Conservation (phyloP, 805 yeast genomes). For the Saturnispora sanitii region DNA sequence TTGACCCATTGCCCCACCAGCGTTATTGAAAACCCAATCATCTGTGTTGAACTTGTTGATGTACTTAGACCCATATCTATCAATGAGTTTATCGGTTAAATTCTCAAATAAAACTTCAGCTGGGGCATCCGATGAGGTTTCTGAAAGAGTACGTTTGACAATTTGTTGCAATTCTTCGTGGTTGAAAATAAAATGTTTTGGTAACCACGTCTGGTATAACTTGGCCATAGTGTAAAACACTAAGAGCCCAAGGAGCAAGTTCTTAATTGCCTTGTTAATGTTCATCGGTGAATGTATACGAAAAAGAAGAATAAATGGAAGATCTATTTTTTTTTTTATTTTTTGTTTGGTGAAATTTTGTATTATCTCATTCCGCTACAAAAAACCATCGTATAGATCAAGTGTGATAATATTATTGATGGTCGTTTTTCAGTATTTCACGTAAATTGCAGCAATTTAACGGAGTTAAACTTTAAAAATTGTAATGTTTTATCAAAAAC, state of each 20-base stretch:
- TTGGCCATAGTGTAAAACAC: background rate
- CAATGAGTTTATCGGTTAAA: conserved; percentile 47
- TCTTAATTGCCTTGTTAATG: background rate
- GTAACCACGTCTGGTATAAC: conserved; percentile 45
- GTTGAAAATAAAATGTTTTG: conserved; percentile 63
- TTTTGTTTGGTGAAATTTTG: background rate
- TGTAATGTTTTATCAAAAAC: no score
- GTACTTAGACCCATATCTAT: conserved; percentile 53
- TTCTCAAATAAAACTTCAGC: conserved; percentile 55
- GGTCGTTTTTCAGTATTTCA: no score
- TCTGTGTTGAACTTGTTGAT: conserved; percentile 64
- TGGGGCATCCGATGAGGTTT: conserved; percentile 42
- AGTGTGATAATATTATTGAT: no score
- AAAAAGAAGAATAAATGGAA: background rate
- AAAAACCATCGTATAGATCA: background rate
- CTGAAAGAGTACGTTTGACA: conserved; percentile 43
- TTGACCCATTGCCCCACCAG: conserved; percentile 98
- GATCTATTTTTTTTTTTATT: background rate
- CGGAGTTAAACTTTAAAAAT: no score
- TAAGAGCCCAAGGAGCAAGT: background rate
- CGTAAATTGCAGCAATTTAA: no score
- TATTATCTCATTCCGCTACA: background rate
- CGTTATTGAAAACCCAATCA: conserved; percentile 95
- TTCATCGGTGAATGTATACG: background rate
- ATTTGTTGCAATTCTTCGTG: conserved; percentile 47